Conservation (phyloP, 2,329 filamentous ascomycete genomes). For the Pseudogymnoascus sp. region DNA sequence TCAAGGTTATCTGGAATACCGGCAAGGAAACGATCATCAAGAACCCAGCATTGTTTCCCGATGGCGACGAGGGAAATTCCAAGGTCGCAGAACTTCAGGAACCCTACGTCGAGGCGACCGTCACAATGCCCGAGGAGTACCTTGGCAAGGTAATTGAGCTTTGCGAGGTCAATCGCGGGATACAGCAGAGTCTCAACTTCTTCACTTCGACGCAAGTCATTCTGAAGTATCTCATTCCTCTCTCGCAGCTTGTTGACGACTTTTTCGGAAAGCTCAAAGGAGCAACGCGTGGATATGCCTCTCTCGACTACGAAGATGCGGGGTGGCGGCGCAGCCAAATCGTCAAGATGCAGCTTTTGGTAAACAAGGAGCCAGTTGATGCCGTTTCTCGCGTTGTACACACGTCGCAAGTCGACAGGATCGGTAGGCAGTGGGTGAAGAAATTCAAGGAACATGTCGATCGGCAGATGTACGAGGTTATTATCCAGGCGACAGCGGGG, state of each 20-base stretch:
- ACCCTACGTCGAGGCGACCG: slow-evolving; percentile 71
- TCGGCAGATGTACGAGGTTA: slow-evolving; percentile 91
- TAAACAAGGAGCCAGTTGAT: slow-evolving; percentile 90
- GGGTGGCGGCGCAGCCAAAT: slow-evolving; percentile 76
- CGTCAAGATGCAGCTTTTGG: slow-evolving; percentile 82
- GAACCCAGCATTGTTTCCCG: slow-evolving; percentile 84
- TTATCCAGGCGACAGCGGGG: slow-evolving; percentile 87
- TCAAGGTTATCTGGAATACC: slow-evolving; percentile 71
- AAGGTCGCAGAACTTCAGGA: slow-evolving; percentile 57
- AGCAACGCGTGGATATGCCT: slow-evolving; percentile 88
- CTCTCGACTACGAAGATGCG: slow-evolving; percentile 92
- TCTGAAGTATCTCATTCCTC: slow-evolving; percentile 80
- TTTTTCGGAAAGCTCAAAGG: slow-evolving; percentile 96
- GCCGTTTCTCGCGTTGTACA: slow-evolving; percentile 90
- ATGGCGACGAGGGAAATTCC: slow-evolving; percentile 46
- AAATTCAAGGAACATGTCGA: slow-evolving; percentile 98
- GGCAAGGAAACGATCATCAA: slow-evolving; percentile 73
- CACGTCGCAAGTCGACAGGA: slow-evolving; percentile 66
- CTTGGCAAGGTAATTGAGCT: slow-evolving; percentile 91
- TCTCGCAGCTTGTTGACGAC: slow-evolving; percentile 88
- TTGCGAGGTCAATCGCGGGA: slow-evolving; percentile 81
- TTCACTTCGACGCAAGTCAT: slow-evolving; percentile 92
- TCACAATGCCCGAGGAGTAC: slow-evolving; percentile 90
- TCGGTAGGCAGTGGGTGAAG: slow-evolving; percentile 81
- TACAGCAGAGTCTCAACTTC: slow-evolving; percentile 81